A percentile compares a stretch with the other conserved stretches of the same genome.
These are phyloP conservation scores for Mrakia hoshinonis DNA, from an alignment of 768 basidiomycete genomes.

Conservation along the genomic window DNA sequence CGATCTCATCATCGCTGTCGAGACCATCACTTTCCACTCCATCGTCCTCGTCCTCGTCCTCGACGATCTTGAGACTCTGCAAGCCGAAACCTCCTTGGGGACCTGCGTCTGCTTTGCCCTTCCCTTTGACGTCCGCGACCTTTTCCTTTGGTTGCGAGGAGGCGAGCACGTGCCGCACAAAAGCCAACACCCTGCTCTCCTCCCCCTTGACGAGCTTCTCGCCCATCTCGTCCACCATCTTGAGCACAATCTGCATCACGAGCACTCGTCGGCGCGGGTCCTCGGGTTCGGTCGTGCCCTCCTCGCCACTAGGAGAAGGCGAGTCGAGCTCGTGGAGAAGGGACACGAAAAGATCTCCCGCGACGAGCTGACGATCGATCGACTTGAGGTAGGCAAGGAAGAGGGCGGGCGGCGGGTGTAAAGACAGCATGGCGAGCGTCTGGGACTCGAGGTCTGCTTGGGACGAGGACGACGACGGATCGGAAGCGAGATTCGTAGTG, in stretches of 20 bases:
- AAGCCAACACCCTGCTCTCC: conserved; percentile 67
- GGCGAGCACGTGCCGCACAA: conserved; percentile 69
- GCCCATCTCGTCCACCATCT: conserved; percentile 56
- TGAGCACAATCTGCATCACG: conserved; percentile 68
- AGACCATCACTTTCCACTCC: conserved; percentile 29
- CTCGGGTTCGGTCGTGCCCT: conserved; percentile 8
- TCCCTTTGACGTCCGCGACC: conserved; percentile 3
- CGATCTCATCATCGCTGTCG: conserved; percentile 29
- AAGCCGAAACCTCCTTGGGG: conserved; percentile 28
- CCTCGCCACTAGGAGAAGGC: conserved; percentile 37
- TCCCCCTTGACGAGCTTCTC: conserved; percentile 48
- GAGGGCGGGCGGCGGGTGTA: conserved; percentile 67
- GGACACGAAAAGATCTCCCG: conserved; percentile 63
- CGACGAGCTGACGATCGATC: conserved; percentile 59
- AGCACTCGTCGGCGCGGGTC: conserved; percentile 49
- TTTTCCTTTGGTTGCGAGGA: conserved; percentile 35
- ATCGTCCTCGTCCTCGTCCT: conserved; percentile 39
- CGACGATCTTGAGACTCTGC: conserved; percentile 42
- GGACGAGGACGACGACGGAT: conserved; percentile 43
- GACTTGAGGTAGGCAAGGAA: conserved; percentile 59
- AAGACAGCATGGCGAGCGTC: conserved; percentile 52
- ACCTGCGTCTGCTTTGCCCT: conserved; percentile 35
- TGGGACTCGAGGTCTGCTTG: conserved; percentile 36
- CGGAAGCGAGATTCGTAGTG: conserved; percentile 36
- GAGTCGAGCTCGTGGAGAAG: conserved; percentile 61